Conservation (phyloP, 2,329 filamentous ascomycete species). For the Calonectria pseudoreteaudii region DNA sequence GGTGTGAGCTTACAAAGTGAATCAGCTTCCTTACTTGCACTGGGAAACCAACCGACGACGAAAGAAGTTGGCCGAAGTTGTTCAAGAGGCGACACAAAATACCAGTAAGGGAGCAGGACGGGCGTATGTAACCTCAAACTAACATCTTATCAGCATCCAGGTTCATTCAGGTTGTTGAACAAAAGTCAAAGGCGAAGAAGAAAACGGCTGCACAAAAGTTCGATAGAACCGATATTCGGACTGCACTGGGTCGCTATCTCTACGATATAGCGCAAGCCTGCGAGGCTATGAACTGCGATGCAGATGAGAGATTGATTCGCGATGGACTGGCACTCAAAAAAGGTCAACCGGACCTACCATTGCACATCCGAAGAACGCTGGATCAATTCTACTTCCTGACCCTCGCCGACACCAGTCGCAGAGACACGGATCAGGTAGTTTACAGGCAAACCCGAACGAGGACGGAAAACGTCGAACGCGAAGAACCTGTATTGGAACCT, state of each 20-base stretch:
- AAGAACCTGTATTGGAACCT: background rate
- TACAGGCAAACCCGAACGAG: background rate
- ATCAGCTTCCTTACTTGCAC: background rate
- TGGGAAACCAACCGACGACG: conserved; percentile 7
- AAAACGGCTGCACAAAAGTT: background rate
- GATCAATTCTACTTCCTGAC: conserved; percentile 7
- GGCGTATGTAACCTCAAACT: background rate
- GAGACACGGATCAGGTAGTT: conserved; percentile 8
- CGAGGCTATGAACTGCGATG: background rate
- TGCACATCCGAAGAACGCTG: background rate
- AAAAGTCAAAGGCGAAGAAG: background rate
- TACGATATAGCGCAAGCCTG: background rate
- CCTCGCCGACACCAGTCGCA: background rate
- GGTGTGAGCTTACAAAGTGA: rapidly evolving
- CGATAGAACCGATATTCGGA: background rate
- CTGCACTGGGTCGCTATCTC: background rate
- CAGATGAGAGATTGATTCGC: conserved; percentile 1
- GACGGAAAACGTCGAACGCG: background rate
- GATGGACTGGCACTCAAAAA: background rate
- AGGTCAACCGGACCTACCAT: background rate
- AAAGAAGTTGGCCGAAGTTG: background rate
- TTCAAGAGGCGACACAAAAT: background rate
- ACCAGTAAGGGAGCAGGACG: background rate
- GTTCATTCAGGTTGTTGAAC: background rate
- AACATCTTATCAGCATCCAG: background rate